These are phyloP conservation scores for Fusarium scirpi DNA, from an alignment of 2,329 filamentous ascomycete species.

Conservation along the genomic window DNA sequence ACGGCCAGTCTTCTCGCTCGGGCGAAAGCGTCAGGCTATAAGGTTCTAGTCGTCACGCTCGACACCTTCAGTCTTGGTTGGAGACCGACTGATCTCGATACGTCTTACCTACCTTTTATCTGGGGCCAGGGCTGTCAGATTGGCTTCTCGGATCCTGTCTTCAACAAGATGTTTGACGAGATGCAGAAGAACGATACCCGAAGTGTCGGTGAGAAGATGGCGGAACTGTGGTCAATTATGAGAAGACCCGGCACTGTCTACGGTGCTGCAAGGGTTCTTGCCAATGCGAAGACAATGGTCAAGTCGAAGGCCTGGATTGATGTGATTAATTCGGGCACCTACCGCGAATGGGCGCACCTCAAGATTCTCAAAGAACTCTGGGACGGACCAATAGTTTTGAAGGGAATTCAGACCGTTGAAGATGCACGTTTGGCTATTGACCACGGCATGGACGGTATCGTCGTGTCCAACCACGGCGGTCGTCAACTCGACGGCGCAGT, in stretches of 20 bases:
- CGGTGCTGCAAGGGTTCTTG: conserved; percentile 38
- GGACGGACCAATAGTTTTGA: conserved; percentile 64
- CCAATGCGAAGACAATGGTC: conserved; percentile 20
- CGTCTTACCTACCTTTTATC: conserved; percentile 70
- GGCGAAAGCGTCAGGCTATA: conserved; percentile 71
- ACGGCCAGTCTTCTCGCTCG: conserved; percentile 72
- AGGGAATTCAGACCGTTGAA: conserved; percentile 56
- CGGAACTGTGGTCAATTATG: conserved; percentile 39
- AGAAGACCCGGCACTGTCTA: conserved; percentile 38
- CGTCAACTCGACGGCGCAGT: conserved; percentile 56
- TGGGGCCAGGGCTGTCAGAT: conserved; percentile 69
- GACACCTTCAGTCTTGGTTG: conserved; percentile 78
- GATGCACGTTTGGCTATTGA: conserved; percentile 55
- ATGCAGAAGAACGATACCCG: conserved; percentile 34
- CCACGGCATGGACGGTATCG: conserved; percentile 55
- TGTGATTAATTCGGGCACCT: conserved; percentile 52
- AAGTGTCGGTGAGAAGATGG: conserved; percentile 18
- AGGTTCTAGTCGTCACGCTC: conserved; percentile 76
- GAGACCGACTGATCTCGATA: conserved; percentile 76
- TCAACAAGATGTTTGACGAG: conserved; percentile 50
- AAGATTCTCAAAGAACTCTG: conserved; percentile 69
- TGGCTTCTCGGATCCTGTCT: conserved; percentile 76
- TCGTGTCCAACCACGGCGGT: conserved; percentile 59
- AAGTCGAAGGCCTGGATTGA: conserved; percentile 44
- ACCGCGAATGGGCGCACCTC: conserved; percentile 72